These are phyloP conservation scores for Salmacisia buchloeana DNA, from an alignment of 1,284 basidiomycete species.

Conservation along the genomic window DNA sequence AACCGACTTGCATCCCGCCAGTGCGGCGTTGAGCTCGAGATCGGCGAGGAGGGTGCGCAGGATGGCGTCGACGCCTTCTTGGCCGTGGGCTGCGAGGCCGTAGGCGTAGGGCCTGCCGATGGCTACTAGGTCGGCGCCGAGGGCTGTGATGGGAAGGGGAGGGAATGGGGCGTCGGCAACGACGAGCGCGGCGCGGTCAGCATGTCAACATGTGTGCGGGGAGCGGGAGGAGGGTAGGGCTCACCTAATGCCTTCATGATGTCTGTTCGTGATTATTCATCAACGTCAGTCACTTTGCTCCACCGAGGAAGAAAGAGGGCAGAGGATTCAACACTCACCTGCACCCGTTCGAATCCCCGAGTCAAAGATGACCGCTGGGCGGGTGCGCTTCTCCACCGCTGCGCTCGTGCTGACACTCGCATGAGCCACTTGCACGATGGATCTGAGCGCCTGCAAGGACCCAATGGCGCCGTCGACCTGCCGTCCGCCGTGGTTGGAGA, in stretches of 20 bases:
- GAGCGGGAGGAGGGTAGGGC: background rate
- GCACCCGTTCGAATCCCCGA: constrained; percentile 37
- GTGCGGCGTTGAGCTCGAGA: constrained; percentile 4
- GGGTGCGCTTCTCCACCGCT: constrained; percentile 15
- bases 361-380: constrained; percentile 39
- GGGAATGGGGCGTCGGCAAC: background rate
- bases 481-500: constrained; percentile 46
- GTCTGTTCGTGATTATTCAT: constrained; percentile 16
- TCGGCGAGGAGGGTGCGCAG: constrained; percentile 38
- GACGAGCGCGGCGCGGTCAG: background rate
- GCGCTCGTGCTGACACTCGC: constrained; percentile 12
- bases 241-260: constrained; percentile 36
- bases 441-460: constrained; percentile 34
- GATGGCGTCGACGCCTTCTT: constrained; percentile 37
- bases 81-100: constrained; percentile 35
- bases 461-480: constrained; percentile 43
- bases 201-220: background rate
- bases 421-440: constrained; percentile 23
- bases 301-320: no score
- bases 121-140: constrained; percentile 42
- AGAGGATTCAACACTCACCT: background rate
- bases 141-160: constrained; percentile 6
- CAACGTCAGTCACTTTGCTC: no score
- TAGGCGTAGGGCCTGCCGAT: constrained; percentile 43
- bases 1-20: constrained; percentile 12